Conservation (phyloP, 2,329 filamentous ascomycete species). For the Colletotrichum lentis region DNA sequence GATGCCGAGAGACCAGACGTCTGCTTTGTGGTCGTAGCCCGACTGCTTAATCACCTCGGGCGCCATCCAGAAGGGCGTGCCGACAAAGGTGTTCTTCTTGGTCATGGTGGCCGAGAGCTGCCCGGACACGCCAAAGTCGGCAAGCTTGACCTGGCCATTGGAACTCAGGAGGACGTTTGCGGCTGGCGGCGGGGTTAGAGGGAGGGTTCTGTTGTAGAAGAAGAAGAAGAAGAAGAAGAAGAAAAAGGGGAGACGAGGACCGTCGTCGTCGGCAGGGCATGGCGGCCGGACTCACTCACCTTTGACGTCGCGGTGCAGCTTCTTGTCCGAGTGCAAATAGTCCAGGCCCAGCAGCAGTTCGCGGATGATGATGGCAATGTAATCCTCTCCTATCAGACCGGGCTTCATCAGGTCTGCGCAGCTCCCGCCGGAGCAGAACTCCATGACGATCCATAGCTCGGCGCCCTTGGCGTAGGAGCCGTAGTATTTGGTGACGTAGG, state of each 20-base stretch:
- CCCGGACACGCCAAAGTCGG: slow-evolving; percentile 96
- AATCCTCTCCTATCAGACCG: slow-evolving; percentile 88
- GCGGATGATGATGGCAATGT: slow-evolving; percentile 93
- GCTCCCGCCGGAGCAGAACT: slow-evolving; percentile 96
- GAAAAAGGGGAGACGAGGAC: background rate
- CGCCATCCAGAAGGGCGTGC: slow-evolving; percentile 99
- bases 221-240: no score
- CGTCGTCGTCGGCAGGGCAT: no score
- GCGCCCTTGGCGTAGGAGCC: slow-evolving; percentile 96
- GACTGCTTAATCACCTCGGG: slow-evolving; percentile 99
- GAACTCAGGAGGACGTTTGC: slow-evolving; percentile 90
- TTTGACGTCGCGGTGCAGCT: slow-evolving; percentile 96
- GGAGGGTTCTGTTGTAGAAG: background rate
- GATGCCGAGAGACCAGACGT: slow-evolving; percentile 97
- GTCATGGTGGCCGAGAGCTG: slow-evolving; percentile 98
- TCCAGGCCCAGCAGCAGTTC: slow-evolving; percentile 90
- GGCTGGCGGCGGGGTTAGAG: slow-evolving; percentile 59
- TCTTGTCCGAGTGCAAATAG: slow-evolving; percentile 94
- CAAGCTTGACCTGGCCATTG: slow-evolving; percentile 94
- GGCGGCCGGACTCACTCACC: slow-evolving; percentile 60
- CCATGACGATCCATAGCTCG: slow-evolving; percentile 99
- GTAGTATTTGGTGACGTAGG: slow-evolving; percentile 97
- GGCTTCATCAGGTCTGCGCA: slow-evolving; percentile 97
- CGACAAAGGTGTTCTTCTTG: slow-evolving; percentile 99
- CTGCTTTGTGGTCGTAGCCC: slow-evolving; percentile 96